phyloP scores from a whole-genome alignment of 805 yeast genomes.

The Lipomyces lipofer region DNA sequence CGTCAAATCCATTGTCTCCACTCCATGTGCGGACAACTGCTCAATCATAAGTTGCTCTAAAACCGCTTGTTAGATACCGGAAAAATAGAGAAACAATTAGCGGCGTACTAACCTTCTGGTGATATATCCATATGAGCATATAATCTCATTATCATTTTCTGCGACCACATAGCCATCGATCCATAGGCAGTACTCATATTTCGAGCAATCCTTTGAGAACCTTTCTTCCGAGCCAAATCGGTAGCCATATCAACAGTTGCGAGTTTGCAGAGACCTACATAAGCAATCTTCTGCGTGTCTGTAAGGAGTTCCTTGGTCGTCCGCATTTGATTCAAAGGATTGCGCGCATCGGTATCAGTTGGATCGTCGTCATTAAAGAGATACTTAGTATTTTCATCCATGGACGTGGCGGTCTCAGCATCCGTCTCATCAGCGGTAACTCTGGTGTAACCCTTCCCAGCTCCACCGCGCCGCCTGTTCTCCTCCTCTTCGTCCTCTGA shows the following conservation, averaged over 20 bases:
- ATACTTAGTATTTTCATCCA: conserved; percentile 58
- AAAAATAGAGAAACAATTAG: no score
- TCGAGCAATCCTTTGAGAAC: conserved; percentile 54
- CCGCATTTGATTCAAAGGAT: conserved; percentile 65
- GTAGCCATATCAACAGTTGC: conserved; percentile 79
- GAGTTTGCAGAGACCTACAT: conserved; percentile 79
- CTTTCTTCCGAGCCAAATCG: conserved; percentile 61
- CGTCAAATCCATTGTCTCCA: conserved; percentile 69
- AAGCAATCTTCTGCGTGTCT: conserved; percentile 87
- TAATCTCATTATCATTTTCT: conserved; percentile 64
- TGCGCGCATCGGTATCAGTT: conserved; percentile 36
- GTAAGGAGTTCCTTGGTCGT: conserved; percentile 78
- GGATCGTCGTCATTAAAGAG: conserved; percentile 48
- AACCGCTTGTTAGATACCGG: conserved; percentile 6
- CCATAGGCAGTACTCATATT: conserved; percentile 68
- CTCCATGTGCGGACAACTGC: conserved; percentile 78
- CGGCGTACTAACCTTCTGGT: conserved; percentile 54
- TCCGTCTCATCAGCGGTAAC: conserved; percentile 86
- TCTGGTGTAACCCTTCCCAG: conserved; percentile 78
- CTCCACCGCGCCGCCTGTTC: conserved; percentile 43
- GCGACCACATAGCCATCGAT: conserved; percentile 82
- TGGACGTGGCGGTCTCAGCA: conserved; percentile 56
- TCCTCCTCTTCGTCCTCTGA: conserved; percentile 33
- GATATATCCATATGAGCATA: conserved; percentile 78
- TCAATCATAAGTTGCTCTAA: conserved; percentile 83